phyloP scores from a whole-genome alignment of 2,329 filamentous ascomycete species.

The Cladosporium sp. region DNA sequence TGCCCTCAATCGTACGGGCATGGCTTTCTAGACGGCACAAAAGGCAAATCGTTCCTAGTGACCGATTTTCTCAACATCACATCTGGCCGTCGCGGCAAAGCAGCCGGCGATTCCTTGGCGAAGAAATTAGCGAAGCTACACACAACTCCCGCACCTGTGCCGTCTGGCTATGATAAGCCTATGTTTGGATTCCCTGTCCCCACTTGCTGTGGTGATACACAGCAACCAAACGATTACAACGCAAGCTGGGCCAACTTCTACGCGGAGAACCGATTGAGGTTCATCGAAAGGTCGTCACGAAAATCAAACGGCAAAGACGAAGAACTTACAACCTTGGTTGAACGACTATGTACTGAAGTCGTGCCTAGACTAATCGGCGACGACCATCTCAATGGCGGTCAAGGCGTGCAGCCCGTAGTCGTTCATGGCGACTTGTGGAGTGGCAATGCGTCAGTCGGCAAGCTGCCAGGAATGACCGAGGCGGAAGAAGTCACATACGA shows the following conservation, averaged over 20 bases:
- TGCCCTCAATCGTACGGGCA: constrained; percentile 73
- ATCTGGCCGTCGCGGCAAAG: constrained; percentile 28
- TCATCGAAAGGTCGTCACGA: constrained; percentile 57
- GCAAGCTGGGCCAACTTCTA: constrained; percentile 82
- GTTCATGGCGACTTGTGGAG: constrained; percentile 94
- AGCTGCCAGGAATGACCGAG: constrained; percentile 52
- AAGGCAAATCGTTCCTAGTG: constrained; percentile 53
- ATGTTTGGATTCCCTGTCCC: constrained; percentile 79
- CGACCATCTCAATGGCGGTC: constrained; percentile 56
- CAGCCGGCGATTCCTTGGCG: constrained; percentile 49
- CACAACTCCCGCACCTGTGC: constrained; percentile 65
- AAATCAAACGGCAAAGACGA: constrained; percentile 60
- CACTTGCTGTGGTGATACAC: constrained; percentile 82
- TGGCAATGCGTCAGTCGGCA: constrained; percentile 70
- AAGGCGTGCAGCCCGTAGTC: constrained; percentile 68
- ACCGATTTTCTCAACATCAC: constrained; percentile 77
- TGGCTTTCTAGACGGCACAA: constrained; percentile 51
- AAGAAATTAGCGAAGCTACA: constrained; percentile 76
- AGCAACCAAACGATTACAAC: constrained; percentile 72
- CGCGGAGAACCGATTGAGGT: constrained; percentile 66
- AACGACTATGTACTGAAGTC: constrained; percentile 58
- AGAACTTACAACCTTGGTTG: constrained; percentile 60
- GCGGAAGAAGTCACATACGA: constrained; percentile 78
- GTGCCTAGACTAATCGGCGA: constrained; percentile 74
- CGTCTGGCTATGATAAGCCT: constrained; percentile 54